Conservation (phyloP, 1,139 yeast genomes). For the Nakaseomyces nivariensis region DNA sequence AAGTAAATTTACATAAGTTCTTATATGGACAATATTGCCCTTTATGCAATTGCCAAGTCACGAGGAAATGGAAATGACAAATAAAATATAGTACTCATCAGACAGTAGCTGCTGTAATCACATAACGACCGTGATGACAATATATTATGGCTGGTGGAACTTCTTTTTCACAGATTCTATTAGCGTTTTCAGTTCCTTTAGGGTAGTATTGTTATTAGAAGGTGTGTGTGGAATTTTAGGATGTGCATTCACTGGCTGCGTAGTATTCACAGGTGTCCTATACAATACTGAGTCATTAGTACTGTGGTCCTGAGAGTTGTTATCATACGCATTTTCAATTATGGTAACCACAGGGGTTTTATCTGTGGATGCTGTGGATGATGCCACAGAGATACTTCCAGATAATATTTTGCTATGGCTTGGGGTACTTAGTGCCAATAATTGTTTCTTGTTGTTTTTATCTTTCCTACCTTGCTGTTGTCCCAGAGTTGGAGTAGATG, state of each 20-base stretch:
- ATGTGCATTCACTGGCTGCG: slow-evolving; percentile 1
- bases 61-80: no score
- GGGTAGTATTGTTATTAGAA: slow-evolving; percentile 4
- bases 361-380: slow-evolving; percentile 4
- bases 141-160: slow-evolving; percentile 7
- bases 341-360: slow-evolving; percentile 4
- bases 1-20: background rate
- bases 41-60: no score
- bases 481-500: slow-evolving; percentile 12
- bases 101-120: no score
- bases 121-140: no score
- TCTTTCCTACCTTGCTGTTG: background rate
- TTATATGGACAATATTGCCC: background rate
- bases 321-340: background rate
- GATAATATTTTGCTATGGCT: slow-evolving; percentile 21
- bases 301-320: background rate
- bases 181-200: slow-evolving; percentile 21
- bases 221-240: slow-evolving; percentile 6
- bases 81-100: no score
- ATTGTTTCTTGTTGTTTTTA: background rate
- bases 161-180: slow-evolving; percentile 25
- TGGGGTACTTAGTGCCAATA: slow-evolving; percentile 16
- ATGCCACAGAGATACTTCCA: background rate
- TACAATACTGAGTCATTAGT: slow-evolving; percentile 6
- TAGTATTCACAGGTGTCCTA: slow-evolving; percentile 16